phyloP scores from a whole-genome alignment of 2,329 filamentous ascomycete genomes.

The Cyanodermella asteris region DNA sequence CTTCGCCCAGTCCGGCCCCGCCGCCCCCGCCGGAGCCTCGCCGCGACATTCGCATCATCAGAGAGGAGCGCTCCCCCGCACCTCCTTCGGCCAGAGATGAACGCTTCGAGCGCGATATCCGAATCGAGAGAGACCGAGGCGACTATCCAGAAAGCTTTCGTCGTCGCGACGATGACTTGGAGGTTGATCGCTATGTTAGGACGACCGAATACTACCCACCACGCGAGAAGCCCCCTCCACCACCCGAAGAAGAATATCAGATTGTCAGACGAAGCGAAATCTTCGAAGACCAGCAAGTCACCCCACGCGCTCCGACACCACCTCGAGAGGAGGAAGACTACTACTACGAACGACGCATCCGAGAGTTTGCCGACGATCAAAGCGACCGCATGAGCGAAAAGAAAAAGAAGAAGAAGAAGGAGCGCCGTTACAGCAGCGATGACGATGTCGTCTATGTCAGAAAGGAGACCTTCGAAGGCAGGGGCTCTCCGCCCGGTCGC shows the following conservation, averaged over 20 bases:
- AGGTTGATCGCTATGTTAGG: constrained; percentile 29
- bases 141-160: constrained; percentile 23
- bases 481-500: constrained; percentile 19
- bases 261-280: constrained; percentile 35
- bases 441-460: constrained; percentile 39
- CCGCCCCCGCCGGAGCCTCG: no score
- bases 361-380: constrained; percentile 28
- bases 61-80: constrained; percentile 15
- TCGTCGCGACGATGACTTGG: constrained; percentile 18
- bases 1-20: no score
- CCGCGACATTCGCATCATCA: constrained; percentile 21
- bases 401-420: constrained; percentile 11
- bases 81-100: constrained; percentile 18
- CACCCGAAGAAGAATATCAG: constrained; percentile 33
- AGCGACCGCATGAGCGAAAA: constrained; percentile 15
- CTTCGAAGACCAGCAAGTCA: constrained; percentile 24
- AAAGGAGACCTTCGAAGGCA: constrained; percentile 21
- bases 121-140: constrained; percentile 11
- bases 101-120: constrained; percentile 5
- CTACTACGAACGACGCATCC: constrained; percentile 35
- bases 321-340: constrained; percentile 33
- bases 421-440: constrained; percentile 32
- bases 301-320: constrained; percentile 19
- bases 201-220: constrained; percentile 29
- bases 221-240: constrained; percentile 28